These are phyloP conservation scores for Suillus tomentosus DNA, from an alignment of 768 basidiomycete genomes.

Conservation along the genomic window DNA sequence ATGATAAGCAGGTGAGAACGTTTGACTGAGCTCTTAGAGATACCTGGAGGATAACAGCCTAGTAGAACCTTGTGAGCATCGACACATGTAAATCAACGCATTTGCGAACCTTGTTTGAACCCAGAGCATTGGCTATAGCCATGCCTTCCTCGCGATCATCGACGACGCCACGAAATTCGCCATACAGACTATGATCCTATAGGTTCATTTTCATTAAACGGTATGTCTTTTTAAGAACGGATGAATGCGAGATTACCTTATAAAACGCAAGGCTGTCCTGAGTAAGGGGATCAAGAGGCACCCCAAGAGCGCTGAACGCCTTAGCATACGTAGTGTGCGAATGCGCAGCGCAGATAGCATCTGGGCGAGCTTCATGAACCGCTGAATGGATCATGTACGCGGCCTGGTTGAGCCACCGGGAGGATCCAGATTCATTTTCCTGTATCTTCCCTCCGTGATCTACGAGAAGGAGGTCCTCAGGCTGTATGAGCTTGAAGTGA, in stretches of 20 bases:
- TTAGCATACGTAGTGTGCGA: slow-evolving; percentile 38
- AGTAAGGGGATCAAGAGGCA: slow-evolving; percentile 33
- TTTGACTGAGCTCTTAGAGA: background rate
- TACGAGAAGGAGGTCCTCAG: slow-evolving; percentile 47
- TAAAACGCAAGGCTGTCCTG: slow-evolving; percentile 39
- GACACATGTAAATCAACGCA: background rate
- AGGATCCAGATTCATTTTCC: slow-evolving; percentile 33
- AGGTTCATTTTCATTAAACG: background rate
- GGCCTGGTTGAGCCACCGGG: slow-evolving; percentile 37
- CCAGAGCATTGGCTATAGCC: slow-evolving; percentile 32
- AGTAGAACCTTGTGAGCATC: slow-evolving; percentile 1
- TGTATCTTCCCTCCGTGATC: slow-evolving; percentile 39
- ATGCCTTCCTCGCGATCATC: slow-evolving; percentile 33
- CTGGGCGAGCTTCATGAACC: slow-evolving; percentile 37
- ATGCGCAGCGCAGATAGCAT: slow-evolving; percentile 38
- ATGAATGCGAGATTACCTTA: slow-evolving; percentile 18
- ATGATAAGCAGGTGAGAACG: background rate
- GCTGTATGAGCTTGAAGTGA: slow-evolving; percentile 48
- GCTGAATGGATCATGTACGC: slow-evolving; percentile 42
- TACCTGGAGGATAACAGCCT: slow-evolving; percentile 29
- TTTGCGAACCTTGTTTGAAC: slow-evolving; percentile 25
- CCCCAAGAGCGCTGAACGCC: slow-evolving; percentile 39
- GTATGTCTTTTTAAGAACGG: background rate
- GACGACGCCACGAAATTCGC: slow-evolving; percentile 39
- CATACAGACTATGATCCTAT: slow-evolving; percentile 34